phyloP scores from a whole-genome alignment of 2,329 filamentous ascomycete genomes.

The Pseudocercospora fuligena region DNA sequence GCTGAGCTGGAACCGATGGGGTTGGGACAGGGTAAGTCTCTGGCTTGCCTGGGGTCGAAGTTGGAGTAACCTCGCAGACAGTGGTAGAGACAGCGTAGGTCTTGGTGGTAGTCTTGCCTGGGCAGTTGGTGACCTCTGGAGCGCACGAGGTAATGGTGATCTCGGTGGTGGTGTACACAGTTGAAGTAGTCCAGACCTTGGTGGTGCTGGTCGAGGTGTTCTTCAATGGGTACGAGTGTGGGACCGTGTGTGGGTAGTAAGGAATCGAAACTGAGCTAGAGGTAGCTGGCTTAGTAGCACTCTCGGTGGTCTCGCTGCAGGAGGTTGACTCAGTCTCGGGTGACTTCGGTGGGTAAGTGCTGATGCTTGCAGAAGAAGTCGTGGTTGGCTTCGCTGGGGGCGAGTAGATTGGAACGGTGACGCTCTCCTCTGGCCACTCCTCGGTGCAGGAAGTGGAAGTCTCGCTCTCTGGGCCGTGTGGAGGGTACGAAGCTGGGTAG shows the following conservation, averaged over 20 bases:
- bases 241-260: background rate
- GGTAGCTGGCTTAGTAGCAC: constrained; percentile 2
- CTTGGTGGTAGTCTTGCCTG: constrained; percentile 29
- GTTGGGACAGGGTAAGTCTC: background rate
- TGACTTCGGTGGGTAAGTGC: constrained; percentile 3
- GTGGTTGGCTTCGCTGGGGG: background rate
- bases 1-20: background rate
- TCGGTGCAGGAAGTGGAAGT: constrained; percentile 7
- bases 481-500: constrained; percentile 8
- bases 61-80: constrained; percentile 13
- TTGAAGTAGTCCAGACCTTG: constrained; percentile 27
- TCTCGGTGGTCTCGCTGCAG: background rate
- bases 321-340: constrained; percentile 8
- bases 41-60: background rate
- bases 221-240: constrained; percentile 6
- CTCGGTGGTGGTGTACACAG: constrained; percentile 31
- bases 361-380: background rate
- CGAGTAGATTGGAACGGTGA: background rate
- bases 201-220: constrained; percentile 18
- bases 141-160: constrained; percentile 48
- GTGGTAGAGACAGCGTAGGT: constrained; percentile 21
- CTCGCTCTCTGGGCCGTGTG: background rate
- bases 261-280: constrained; percentile 7
- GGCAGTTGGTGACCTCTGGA: constrained; percentile 44
- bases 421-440: background rate